Evolutionary conservation across 1,284 basidiomycete species (phyloP).

Genomic region (Agaricales sp.): DNA sequence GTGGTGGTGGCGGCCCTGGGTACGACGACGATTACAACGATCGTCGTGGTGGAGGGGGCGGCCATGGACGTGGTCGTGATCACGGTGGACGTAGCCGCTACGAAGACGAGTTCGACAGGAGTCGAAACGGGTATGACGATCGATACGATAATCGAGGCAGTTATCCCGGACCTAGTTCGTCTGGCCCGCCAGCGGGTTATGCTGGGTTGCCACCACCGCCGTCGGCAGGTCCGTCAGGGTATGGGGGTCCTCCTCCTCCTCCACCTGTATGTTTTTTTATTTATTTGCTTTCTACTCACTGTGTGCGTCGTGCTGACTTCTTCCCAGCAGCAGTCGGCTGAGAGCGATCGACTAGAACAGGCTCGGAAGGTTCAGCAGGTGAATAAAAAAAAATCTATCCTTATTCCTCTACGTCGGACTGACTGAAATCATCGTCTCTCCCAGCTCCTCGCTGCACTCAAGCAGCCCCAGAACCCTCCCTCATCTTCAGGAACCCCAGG

Average conservation of each 20-base stretch:
- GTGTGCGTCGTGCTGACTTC: too few relatives aligned
- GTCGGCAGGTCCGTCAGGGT: conserved; percentile 6
- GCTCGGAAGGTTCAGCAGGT: background rate
- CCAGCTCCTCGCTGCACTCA: background rate
- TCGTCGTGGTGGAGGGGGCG: conserved; percentile 21
- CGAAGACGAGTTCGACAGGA: background rate
- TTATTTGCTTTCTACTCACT: too few relatives aligned
- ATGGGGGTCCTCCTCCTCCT: too few relatives aligned
- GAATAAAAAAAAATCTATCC: too few relatives aligned
- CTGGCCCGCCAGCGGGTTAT: conserved; percentile 15
- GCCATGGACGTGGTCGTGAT: conserved; percentile 19
- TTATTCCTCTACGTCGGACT: too few relatives aligned
- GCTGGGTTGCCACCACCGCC: conserved; percentile 13
- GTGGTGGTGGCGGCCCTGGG: conserved; percentile 28
- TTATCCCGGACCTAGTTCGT: conserved; percentile 21
- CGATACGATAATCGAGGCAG: conserved; percentile 14
- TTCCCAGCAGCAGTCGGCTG: too few relatives aligned
- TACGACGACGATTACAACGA: conserved; percentile 32
- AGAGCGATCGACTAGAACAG: background rate
- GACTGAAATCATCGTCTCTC: too few relatives aligned
- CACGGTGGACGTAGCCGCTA: background rate
- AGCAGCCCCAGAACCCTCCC: background rate
- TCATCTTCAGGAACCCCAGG: background rate
- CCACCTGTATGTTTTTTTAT: background rate
- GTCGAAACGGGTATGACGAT: conserved; percentile 16